phyloP scores from a whole-genome alignment of 1,139 yeast species.

The Lodderomyces oxycetoniae region DNA sequence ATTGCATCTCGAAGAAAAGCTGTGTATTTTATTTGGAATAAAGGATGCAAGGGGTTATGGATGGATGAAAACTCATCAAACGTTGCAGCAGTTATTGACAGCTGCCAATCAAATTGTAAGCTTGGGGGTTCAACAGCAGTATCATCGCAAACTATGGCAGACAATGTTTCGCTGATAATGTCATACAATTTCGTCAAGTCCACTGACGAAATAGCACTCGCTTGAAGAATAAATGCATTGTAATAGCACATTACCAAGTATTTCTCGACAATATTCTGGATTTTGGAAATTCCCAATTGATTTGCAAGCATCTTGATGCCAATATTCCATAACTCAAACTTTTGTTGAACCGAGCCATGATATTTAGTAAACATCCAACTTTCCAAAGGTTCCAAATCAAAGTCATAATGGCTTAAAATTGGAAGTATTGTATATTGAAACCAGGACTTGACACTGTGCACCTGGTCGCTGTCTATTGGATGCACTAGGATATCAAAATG shows the following conservation, averaged over 20 bases:
- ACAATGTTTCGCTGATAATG: constrained; percentile 23
- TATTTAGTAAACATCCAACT: constrained; percentile 23
- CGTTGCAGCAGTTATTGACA: not conserved
- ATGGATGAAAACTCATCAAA: constrained; percentile 7
- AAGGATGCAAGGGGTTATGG: constrained; percentile 16
- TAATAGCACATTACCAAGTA: constrained; percentile 28
- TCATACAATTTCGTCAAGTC: constrained; percentile 31
- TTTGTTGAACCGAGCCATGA: constrained; percentile 9
- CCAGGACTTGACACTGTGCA: constrained; percentile 22
- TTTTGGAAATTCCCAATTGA: constrained; percentile 13
- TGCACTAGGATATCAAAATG: constrained; percentile 21
- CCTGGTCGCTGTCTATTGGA: constrained; percentile 20
- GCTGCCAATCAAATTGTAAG: not conserved
- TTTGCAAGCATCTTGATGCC: constrained; percentile 14
- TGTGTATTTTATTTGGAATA: constrained; percentile 23
- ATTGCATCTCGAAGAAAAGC: constrained; percentile 24
- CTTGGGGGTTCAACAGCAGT: constrained; percentile 3
- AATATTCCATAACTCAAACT: constrained; percentile 25
- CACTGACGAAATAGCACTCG: constrained; percentile 21
- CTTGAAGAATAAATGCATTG: constrained; percentile 18
- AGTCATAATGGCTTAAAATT: constrained; percentile 17
- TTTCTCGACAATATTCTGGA: constrained; percentile 15
- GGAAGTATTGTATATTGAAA: constrained; percentile 31
- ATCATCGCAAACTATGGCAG: constrained; percentile 8
- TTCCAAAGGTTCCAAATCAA: constrained; percentile 23